Evolutionary conservation across 2,329 filamentous ascomycete genomes (phyloP).

Genomic region (Grosmannia clavigera): DNA sequence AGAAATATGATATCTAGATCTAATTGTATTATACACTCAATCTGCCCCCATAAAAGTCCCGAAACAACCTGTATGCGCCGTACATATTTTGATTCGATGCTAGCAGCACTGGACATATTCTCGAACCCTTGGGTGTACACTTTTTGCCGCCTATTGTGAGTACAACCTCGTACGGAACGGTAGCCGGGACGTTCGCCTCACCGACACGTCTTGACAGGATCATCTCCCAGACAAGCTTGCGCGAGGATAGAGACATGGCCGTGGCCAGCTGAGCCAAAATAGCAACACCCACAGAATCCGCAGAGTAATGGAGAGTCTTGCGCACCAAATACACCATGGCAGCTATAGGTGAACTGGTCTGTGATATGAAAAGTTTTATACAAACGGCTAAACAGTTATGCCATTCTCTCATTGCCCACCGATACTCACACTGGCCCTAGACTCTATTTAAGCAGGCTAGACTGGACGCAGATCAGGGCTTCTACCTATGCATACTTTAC

Average conservation of each 20-base stretch:
- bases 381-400: no score
- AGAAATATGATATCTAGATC: no score
- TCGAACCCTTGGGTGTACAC: slow-evolving; percentile 17
- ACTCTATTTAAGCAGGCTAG: no score
- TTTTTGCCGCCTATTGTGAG: slow-evolving; percentile 24
- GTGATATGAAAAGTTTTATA: neutral
- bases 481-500: no score
- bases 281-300: slow-evolving; percentile 16
- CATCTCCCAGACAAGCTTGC: slow-evolving; percentile 22
- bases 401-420: no score
- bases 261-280: slow-evolving; percentile 17
- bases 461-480: no score
- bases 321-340: slow-evolving; percentile 23
- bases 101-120: slow-evolving; percentile 18
- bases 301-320: slow-evolving; percentile 22
- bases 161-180: slow-evolving; percentile 20
- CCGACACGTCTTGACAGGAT: slow-evolving; percentile 18
- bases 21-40: slow-evolving; percentile 5
- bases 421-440: no score
- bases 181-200: slow-evolving; percentile 18
- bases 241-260: slow-evolving; percentile 14
- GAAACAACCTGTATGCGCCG: slow-evolving; percentile 11
- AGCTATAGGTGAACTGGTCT: slow-evolving; percentile 10
- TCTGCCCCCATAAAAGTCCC: slow-evolving; percentile 11
- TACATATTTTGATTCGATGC: slow-evolving; percentile 17